Evolutionary conservation across 805 yeast genomes (phyloP).

Genomic region (Lipomyces starkeyi): DNA sequence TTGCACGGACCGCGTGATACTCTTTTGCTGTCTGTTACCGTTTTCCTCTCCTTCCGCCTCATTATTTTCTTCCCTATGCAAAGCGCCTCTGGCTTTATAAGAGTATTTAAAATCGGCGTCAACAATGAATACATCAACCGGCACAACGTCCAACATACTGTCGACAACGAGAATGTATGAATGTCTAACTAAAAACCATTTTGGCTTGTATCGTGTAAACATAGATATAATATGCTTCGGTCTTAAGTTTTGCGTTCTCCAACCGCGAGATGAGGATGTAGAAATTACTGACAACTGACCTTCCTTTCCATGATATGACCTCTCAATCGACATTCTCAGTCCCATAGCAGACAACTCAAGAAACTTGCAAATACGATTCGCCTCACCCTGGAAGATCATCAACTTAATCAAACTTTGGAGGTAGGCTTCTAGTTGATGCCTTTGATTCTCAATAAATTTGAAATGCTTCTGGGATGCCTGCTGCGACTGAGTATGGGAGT

Average conservation of each 20-base stretch:
- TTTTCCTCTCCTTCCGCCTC: conserved; percentile 28
- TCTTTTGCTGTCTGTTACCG: not conserved
- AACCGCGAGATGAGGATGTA: conserved; percentile 86
- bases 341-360: conserved; percentile 90
- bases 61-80: conserved; percentile 15
- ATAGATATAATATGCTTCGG: conserved; percentile 80
- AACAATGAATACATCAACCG: conserved; percentile 89
- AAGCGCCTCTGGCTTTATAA: conserved; percentile 38
- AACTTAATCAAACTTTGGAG: conserved; percentile 64
- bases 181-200: conserved; percentile 88
- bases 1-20: conserved; percentile 26
- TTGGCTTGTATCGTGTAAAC: conserved; percentile 87
- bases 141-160: conserved; percentile 82
- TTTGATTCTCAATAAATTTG: conserved; percentile 31
- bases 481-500: not conserved
- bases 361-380: conserved; percentile 82
- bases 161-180: conserved; percentile 86
- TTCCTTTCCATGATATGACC: conserved; percentile 83
- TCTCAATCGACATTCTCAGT: conserved; percentile 79
- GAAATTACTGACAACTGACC: conserved; percentile 83
- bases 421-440: conserved; percentile 64
- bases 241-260: conserved; percentile 91
- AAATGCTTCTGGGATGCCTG: conserved; percentile 17
- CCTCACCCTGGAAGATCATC: conserved; percentile 75
- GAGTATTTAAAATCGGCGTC: conserved; percentile 72